These are phyloP conservation scores for Mortierella sp. DNA, from an alignment of 371 early-diverging fungal species.

Conservation along the genomic window DNA sequence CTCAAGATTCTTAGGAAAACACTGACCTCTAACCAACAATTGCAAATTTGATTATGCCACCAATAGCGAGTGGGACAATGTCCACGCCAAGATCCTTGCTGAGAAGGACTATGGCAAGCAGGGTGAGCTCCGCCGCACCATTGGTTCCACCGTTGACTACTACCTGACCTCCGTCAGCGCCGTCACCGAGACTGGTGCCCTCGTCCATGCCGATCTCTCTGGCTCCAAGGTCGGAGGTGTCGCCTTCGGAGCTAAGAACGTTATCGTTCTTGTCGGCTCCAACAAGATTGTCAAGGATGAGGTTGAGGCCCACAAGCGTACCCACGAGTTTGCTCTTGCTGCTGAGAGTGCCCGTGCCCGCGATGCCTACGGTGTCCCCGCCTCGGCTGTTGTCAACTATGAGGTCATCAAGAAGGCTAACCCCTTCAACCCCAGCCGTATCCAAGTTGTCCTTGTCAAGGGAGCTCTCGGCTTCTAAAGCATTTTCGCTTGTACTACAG, in stretches of 20 bases:
- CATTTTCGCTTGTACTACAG: not conserved
- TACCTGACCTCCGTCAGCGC: conserved; percentile 52
- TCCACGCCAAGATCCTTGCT: conserved; percentile 47
- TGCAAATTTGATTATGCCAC: not conserved
- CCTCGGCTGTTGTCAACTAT: conserved; percentile 44
- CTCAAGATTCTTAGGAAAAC: not conserved
- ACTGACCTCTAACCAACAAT: not conserved
- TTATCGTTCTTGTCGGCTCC: conserved; percentile 57
- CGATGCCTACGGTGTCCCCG: conserved; percentile 55
- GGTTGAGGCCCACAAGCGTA: conserved; percentile 50
- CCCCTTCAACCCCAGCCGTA: conserved; percentile 53
- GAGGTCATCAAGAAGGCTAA: conserved; percentile 46
- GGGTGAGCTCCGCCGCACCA: conserved; percentile 47
- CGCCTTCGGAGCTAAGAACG: conserved; percentile 48
- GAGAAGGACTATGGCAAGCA: conserved; percentile 50
- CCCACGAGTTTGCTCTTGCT: conserved; percentile 47
- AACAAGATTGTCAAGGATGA: conserved; percentile 61
- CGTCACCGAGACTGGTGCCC: conserved; percentile 53
- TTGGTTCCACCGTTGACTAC: conserved; percentile 52
- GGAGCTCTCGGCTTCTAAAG: conserved; percentile 56
- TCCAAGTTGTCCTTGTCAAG: conserved; percentile 58
- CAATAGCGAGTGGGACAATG: conserved; percentile 51
- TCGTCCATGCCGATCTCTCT: conserved; percentile 53
- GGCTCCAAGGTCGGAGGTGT: conserved; percentile 58
- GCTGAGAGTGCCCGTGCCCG: conserved; percentile 59